Conservation (phyloP, 1,284 basidiomycete genomes). For the Moesziomyces sp. region DNA sequence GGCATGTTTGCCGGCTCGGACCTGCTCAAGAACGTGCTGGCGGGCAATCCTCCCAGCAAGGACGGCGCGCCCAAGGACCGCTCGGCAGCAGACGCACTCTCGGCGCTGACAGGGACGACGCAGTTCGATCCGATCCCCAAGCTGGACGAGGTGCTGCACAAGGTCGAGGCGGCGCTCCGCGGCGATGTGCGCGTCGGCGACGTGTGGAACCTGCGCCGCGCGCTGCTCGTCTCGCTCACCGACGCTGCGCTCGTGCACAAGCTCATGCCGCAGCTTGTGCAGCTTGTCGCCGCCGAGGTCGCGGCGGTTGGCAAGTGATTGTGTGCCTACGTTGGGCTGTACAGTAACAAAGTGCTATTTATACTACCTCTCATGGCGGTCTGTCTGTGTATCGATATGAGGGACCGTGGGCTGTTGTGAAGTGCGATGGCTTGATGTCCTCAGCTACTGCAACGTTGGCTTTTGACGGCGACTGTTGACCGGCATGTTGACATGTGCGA, state of each 20-base stretch:
- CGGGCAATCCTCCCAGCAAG: conserved; percentile 1
- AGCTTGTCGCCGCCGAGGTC: conserved; percentile 1
- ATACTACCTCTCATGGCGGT: no score
- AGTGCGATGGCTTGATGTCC: no score
- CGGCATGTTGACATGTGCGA: no score
- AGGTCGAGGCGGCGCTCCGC: background rate
- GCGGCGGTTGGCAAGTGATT: background rate
- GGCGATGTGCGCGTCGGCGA: background rate
- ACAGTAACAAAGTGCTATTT: no score
- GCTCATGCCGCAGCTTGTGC: conserved; percentile 9
- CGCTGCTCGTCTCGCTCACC: conserved; percentile 21
- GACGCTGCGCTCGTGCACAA: conserved; percentile 1
- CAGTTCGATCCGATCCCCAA: conserved; percentile 38
- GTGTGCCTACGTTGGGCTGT: no score
- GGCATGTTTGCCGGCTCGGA: conserved; percentile 15
- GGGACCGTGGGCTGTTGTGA: no score
- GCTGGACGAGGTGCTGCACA: conserved; percentile 23
- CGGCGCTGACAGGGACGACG: background rate
- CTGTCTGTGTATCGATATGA: no score
- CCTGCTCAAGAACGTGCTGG: conserved; percentile 16
- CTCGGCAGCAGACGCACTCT: background rate
- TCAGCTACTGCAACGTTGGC: no score
- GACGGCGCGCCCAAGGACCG: background rate
- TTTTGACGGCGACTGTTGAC: no score
- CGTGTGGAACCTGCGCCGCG: conserved; percentile 28